These are phyloP conservation scores for Sequoia sempervirens DNA, from an alignment of 75 land plant species.

Conservation along the genomic window DNA sequence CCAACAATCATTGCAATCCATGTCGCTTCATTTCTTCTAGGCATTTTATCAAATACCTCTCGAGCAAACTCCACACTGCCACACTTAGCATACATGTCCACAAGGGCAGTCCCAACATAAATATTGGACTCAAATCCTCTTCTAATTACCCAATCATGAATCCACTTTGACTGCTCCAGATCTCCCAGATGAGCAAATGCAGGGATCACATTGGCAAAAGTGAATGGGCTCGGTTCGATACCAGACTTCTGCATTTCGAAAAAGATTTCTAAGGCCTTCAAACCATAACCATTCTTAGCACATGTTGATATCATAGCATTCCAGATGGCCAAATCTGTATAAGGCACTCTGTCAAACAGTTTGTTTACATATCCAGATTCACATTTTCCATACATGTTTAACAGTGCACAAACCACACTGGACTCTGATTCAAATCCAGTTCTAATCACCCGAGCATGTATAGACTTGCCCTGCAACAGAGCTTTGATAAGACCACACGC, in stretches of 20 bases:
- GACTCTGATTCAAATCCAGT: constrained; percentile 32
- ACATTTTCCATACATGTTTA: constrained; percentile 53
- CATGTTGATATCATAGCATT: constrained; percentile 28
- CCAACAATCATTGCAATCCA: constrained; percentile 17
- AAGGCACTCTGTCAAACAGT: constrained; percentile 7
- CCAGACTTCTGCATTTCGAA: constrained; percentile 21
- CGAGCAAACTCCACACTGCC: constrained; percentile 2
- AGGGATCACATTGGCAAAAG: constrained; percentile 20
- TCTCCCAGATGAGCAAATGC: constrained; percentile 25
- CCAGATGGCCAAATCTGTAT: constrained; percentile 19
- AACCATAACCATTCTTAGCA: constrained; percentile 7
- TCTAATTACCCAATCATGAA: constrained; percentile 26
- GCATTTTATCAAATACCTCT: constrained; percentile 8
- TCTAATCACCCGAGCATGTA: constrained; percentile 37
- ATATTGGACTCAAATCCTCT: constrained; percentile 17
- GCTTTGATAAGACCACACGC: constrained; percentile 36
- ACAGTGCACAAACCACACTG: constrained; percentile 38
- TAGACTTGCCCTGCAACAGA: constrained; percentile 22
- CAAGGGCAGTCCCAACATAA: constrained; percentile 24
- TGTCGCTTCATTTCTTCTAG: background rate
- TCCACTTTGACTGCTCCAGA: constrained; percentile 33
- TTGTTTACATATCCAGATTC: background rate
- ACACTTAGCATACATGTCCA: constrained; percentile 28
- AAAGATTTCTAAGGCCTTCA: constrained; percentile 24
- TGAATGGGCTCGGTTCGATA: constrained; percentile 16